These are phyloP conservation scores for Lasiosphaeria hispida DNA, from an alignment of 495 filamentous ascomycete genomes.

Conservation along the genomic window DNA sequence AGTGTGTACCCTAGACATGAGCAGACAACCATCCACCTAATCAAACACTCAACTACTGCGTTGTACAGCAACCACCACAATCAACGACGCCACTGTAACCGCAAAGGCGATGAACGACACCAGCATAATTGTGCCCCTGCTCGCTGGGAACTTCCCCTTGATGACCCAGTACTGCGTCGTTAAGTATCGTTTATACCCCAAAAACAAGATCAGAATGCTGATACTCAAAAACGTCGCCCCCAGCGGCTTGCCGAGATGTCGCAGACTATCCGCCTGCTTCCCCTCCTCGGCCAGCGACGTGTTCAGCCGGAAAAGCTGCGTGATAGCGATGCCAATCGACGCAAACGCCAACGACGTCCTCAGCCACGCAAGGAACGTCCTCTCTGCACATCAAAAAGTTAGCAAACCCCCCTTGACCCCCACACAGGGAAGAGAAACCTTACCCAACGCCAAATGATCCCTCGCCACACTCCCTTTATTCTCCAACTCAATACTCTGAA, in stretches of 20 bases:
- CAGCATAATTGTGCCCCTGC: slow-evolving; percentile 78
- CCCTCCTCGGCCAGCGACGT: slow-evolving; percentile 50
- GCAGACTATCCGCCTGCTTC: slow-evolving; percentile 47
- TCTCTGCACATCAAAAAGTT: slow-evolving; percentile 56
- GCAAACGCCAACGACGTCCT: slow-evolving; percentile 94
- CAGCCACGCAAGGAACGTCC: slow-evolving; percentile 96
- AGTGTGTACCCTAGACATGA: too few species aligned
- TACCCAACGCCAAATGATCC: slow-evolving; percentile 93
- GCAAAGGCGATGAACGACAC: slow-evolving; percentile 66
- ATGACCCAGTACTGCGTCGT: slow-evolving; percentile 82
- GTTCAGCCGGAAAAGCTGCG: slow-evolving; percentile 94
- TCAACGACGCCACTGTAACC: slow-evolving; percentile 68
- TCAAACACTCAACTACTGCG: slow-evolving; percentile 15
- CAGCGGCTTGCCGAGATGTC: slow-evolving; percentile 84
- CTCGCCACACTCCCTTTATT: slow-evolving; percentile 95
- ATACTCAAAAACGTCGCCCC: slow-evolving; percentile 90
- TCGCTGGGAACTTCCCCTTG: slow-evolving; percentile 89
- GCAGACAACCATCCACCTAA: too few species aligned
- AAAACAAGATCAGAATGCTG: slow-evolving; percentile 76
- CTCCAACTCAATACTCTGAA: slow-evolving; percentile 84
- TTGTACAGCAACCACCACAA: slow-evolving; percentile 68
- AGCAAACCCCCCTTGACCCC: slow-evolving; percentile 10
- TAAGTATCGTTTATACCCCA: slow-evolving; percentile 69
- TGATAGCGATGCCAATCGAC: slow-evolving; percentile 92
- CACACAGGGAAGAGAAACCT: slow-evolving; percentile 19